phyloP scores from a whole-genome alignment of 176 grass and related monocot genomes.

The Neostapfia colusana region DNA sequence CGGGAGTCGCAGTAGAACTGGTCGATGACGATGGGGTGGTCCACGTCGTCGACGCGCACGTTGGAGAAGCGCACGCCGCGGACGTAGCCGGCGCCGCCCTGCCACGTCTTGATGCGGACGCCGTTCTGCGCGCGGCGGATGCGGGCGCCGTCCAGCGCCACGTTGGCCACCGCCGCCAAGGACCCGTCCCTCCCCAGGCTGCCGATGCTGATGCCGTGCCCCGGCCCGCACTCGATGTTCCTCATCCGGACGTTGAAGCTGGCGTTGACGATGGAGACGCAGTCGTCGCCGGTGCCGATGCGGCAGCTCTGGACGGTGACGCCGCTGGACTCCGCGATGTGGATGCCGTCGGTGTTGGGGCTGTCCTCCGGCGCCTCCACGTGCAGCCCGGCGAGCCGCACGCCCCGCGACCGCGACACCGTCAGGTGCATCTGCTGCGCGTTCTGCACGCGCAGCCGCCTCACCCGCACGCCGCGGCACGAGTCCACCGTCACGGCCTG shows the following conservation, averaged over 20 bases:
- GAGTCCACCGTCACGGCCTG: conserved; percentile 79
- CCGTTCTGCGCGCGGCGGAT: conserved; percentile 66
- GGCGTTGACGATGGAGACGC: conserved; percentile 80
- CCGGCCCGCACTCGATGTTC: conserved; percentile 69
- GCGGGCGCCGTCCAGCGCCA: conserved; percentile 61
- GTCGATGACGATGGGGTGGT: conserved; percentile 92
- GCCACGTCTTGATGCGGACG: conserved; percentile 93
- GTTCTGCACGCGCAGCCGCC: conserved; percentile 63
- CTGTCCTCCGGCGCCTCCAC: conserved; percentile 72
- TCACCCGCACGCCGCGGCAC: conserved; percentile 51
- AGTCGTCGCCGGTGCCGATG: conserved; percentile 95
- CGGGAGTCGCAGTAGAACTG: conserved; percentile 89
- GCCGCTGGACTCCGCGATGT: conserved; percentile 69
- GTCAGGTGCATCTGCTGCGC: conserved; percentile 91
- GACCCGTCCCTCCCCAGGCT: conserved; percentile 76
- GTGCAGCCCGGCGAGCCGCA: conserved; percentile 52
- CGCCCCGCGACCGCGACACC: conserved; percentile 51
- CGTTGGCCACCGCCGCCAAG: conserved; percentile 49
- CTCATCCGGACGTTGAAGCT: conserved; percentile 69
- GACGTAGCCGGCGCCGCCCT: conserved; percentile 77
- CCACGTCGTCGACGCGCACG: conserved; percentile 59
- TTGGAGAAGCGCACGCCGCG: conserved; percentile 61
- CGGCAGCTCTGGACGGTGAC: conserved; percentile 59
- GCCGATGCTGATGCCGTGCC: conserved; percentile 95
- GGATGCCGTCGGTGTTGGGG: conserved; percentile 96